Evolutionary conservation across 2,329 filamentous ascomycete genomes (phyloP).

Genomic region (Trichoderma sp.): DNA sequence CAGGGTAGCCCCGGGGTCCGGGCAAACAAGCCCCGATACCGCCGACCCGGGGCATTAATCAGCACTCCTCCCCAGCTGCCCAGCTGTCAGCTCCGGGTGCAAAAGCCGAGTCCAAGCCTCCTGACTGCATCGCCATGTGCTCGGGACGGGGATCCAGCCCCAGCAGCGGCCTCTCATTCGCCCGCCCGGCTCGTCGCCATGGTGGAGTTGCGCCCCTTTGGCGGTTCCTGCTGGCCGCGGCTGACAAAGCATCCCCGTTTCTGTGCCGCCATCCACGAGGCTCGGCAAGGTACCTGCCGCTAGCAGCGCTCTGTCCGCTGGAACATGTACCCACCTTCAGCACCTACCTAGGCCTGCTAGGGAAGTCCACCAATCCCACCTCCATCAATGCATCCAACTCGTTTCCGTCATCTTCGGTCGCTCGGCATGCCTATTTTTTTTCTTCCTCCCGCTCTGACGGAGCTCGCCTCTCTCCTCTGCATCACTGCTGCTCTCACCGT

Average conservation of each 20-base stretch:
- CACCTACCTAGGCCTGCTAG: no score
- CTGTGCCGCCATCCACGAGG: constrained; percentile 6
- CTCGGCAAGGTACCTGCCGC: constrained; percentile 3
- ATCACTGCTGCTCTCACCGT: constrained; percentile 2
- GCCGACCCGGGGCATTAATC: constrained; percentile 13
- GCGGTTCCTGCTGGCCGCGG: constrained; percentile 10
- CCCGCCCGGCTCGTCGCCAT: neutral
- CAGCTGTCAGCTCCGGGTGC: neutral
- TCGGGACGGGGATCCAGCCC: neutral
- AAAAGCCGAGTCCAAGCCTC: neutral
- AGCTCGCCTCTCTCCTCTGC: neutral
- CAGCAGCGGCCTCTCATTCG: constrained; percentile 11
- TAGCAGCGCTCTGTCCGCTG: neutral
- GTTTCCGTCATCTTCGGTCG: constrained; percentile 26
- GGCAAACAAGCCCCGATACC: constrained; percentile 4
- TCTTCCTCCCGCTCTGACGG: no score
- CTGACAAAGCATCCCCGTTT: constrained; percentile 21
- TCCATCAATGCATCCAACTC: neutral
- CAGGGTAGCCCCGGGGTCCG: neutral
- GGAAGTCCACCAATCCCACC: no score
- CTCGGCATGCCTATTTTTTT: constrained; percentile 23
- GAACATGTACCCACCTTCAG: constrained; percentile 9
- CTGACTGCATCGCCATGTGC: constrained; percentile 6
- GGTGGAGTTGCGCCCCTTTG: constrained; percentile 7
- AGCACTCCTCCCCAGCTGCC: neutral